phyloP scores from a whole-genome alignment of 2,329 filamentous ascomycete genomes.

The Eutypella sp. region DNA sequence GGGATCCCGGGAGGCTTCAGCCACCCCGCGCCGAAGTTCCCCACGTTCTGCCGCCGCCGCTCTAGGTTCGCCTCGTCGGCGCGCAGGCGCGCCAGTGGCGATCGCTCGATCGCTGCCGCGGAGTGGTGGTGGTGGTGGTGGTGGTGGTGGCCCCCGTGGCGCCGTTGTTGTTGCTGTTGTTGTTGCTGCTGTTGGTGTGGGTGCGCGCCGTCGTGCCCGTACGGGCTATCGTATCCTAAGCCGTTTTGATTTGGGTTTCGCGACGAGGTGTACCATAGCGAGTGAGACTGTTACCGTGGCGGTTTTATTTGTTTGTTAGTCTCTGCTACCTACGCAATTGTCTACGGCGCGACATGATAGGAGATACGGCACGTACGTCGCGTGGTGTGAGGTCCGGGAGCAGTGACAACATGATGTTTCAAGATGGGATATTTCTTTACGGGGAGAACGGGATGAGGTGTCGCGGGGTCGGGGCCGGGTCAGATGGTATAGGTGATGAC shows the following conservation, averaged over 20 bases:
- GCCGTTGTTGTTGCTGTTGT: slow-evolving; percentile 23
- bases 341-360: too few relatives aligned
- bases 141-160: slow-evolving; percentile 28
- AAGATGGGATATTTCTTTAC: too few relatives aligned
- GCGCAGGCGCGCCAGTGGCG: slow-evolving; percentile 63
- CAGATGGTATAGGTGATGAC: too few relatives aligned
- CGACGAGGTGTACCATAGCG: slow-evolving; percentile 68
- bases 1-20: slow-evolving; percentile 80
- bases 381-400: slow-evolving; percentile 65
- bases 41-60: slow-evolving; percentile 73
- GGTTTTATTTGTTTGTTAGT: slow-evolving; percentile 14
- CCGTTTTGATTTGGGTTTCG: slow-evolving; percentile 39
- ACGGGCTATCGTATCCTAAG: slow-evolving; percentile 23
- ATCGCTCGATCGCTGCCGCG: slow-evolving; percentile 50
- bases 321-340: background rate
- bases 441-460: background rate
- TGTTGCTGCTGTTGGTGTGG: slow-evolving; percentile 6
- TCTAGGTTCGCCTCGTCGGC: slow-evolving; percentile 74
- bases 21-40: slow-evolving; percentile 85
- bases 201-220: slow-evolving; percentile 13
- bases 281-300: slow-evolving; percentile 54
- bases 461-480: slow-evolving; percentile 2
- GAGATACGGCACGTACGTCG: too few relatives aligned
- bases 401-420: slow-evolving; percentile 50
- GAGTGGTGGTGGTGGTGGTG: too few relatives aligned